Evolutionary conservation across 331 rosid genomes (phyloP), one percentile per base, ranked within the genome.

Genomic region (Arachis monticola): DNA sequence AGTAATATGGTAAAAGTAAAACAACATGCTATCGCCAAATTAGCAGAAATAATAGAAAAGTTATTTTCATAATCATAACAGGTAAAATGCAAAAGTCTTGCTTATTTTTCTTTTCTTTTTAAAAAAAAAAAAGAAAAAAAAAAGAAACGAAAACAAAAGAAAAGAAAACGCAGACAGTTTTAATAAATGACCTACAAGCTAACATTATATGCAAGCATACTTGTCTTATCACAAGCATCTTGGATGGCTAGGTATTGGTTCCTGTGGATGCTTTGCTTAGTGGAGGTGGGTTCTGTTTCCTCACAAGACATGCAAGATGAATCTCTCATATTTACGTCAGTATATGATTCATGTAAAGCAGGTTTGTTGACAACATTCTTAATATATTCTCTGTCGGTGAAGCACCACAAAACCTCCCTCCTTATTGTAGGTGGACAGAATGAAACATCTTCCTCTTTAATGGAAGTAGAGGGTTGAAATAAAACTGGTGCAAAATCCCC

Each of bases 191-290:
- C 96, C 95, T 53, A 87, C 59, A 64, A 92, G 79, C 22, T 17
- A 17, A 17, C 22, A 74, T 88, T 85, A 84, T 87, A 84, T 47
- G 92, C 86, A 75, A 83, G 69, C 88, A 87, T 75, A 70, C 97
- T 85, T 14, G 96, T 85, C 84, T 87, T 87, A 53, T 94, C 97
- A 85, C 95, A 90, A 64, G 76, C 82, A 57, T 87, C 89, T 81
- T 94, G 99, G 78, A 80, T 55, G 14, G 82, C 77, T 22, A 94
- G 89, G 80, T 92, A 90, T 30, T 79, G 79, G 76, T 92, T 91
- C 74, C 80, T 82, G 77, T 73, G 63, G 9, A 69, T 60, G n/a
- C 50, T 65, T 65, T 79, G 35, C 31, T 73, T 60, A 17, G 61
- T 45, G 57, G 55, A 42, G 5, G 41, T 62, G 31, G 60, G 72